Base-by-base conservation (phyloP, 306 rosid species). In the Cercis canadensis region DNA sequence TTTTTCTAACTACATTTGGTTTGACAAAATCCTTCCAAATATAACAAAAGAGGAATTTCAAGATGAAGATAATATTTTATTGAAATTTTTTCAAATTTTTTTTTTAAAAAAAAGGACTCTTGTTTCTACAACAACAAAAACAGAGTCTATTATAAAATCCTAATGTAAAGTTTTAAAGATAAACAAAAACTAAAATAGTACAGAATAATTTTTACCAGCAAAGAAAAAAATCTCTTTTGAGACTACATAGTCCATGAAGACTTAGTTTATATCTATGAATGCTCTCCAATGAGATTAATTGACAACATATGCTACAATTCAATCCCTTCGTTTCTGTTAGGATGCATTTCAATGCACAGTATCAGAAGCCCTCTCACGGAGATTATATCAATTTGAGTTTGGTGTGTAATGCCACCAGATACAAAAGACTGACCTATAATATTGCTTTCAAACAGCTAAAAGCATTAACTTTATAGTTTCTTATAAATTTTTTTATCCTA, bases 141-240 rank as follows among this genome's bases (percentile, higher is more conserved):
- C 9, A 54, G 21, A 75, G 39, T 57, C 62, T 17, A 15, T 37
- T 11, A 43, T 18, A 62, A 53, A 62, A 76, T 43, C 49, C 45
- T 43, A 40, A 13, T 32, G 65, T 12, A 61, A 67, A 46, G 7
- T 5, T 17, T 32, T 37, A 69, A 57, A 36, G 31, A 59, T 16
- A n/a, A n/a, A n/a, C n/a, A n/a, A n/a, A n/a, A n/a, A n/a, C n/a
- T n/a, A n/a, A n/a, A n/a, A n/a, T n/a, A n/a, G n/a, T n/a, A n/a
- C n/a, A n/a, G n/a, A n/a, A n/a, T n/a, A n/a, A n/a, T n/a, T n/a
- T n/a, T n/a, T n/a, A n/a, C n/a, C 19, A 19, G 34, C 14, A 41
- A 43, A 21, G 21, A 14, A 13, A 13, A 40, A 29, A 7, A 18
- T 57, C 65, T 43, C 34, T 29, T 37, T 8, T 39, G 58, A 52